Conservation (phyloP, 345 rosid species). For the Eucalyptus pauciflora region DNA sequence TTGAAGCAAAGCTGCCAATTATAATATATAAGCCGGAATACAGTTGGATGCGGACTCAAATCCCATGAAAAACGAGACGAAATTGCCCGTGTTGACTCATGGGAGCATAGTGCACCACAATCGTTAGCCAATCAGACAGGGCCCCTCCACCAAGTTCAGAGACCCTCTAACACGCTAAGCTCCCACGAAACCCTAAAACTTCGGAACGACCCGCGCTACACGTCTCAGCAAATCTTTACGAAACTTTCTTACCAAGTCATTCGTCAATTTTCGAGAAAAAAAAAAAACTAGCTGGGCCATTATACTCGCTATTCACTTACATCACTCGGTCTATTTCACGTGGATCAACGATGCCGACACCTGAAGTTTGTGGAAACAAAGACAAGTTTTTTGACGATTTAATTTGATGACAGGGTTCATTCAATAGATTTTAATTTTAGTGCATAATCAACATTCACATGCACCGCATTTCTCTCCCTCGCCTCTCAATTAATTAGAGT, state of each 20-base stretch:
- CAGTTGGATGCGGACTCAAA: not conserved
- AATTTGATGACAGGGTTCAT: not conserved
- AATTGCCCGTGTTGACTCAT: not conserved
- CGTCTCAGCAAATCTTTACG: not conserved
- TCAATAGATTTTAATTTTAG: not conserved
- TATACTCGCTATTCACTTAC: not conserved
- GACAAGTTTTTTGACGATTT: not conserved
- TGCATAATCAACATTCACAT: not conserved
- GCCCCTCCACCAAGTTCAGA: not conserved
- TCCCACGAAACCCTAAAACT: not conserved
- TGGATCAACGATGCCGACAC: rapidly evolving
- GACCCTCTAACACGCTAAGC: not conserved
- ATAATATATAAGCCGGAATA: not conserved
- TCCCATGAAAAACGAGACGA: not conserved
- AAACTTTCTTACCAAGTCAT: not conserved
- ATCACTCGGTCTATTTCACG: not conserved
- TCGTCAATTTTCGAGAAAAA: not conserved
- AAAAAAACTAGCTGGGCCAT: not conserved
- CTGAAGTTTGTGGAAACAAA: not conserved
- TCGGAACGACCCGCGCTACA: not conserved
- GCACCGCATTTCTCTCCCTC: not conserved
- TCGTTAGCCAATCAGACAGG: not conserved
- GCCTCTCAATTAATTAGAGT: not conserved
- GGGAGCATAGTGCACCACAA: not conserved
- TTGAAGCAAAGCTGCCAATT: not conserved